These are phyloP conservation scores for Beta lomatogona DNA, from an alignment of 179 eudicot genomes.

Conservation along the genomic window DNA sequence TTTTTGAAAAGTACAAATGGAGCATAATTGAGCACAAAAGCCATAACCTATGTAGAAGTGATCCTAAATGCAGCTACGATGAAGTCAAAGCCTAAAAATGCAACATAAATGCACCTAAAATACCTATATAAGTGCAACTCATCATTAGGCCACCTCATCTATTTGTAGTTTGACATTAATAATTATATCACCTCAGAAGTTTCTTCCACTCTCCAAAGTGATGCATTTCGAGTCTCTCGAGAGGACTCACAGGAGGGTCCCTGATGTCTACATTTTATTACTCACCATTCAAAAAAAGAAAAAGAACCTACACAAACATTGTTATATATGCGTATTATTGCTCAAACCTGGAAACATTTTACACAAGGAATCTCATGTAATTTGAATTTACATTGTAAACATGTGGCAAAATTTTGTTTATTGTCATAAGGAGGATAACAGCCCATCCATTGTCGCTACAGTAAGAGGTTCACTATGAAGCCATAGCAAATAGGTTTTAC, in stretches of 20 bases:
- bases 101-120: neutral
- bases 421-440: neutral
- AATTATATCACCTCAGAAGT: too few relatives aligned
- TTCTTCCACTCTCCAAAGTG: too few relatives aligned
- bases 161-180: too few relatives aligned
- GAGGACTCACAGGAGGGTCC: too few relatives aligned
- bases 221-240: too few relatives aligned
- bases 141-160: too few relatives aligned
- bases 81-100: neutral
- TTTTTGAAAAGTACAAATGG: neutral
- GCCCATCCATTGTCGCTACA: constrained; percentile 8
- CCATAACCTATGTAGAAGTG: neutral
- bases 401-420: neutral
- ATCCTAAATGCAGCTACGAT: neutral
- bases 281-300: too few relatives aligned
- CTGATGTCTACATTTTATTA: too few relatives aligned
- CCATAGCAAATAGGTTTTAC: neutral
- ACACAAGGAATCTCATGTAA: neutral
- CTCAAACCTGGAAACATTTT: too few relatives aligned
- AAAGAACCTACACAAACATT: too few relatives aligned
- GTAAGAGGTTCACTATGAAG: neutral
- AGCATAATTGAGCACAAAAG: neutral
- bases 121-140: too few relatives aligned
- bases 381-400: neutral
- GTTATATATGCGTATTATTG: too few relatives aligned